A percentile compares a stretch with the other conserved stretches of the same genome.
These are phyloP conservation scores for Quercus mongolica DNA, from an alignment of 306 rosid species.

Conservation along the genomic window DNA sequence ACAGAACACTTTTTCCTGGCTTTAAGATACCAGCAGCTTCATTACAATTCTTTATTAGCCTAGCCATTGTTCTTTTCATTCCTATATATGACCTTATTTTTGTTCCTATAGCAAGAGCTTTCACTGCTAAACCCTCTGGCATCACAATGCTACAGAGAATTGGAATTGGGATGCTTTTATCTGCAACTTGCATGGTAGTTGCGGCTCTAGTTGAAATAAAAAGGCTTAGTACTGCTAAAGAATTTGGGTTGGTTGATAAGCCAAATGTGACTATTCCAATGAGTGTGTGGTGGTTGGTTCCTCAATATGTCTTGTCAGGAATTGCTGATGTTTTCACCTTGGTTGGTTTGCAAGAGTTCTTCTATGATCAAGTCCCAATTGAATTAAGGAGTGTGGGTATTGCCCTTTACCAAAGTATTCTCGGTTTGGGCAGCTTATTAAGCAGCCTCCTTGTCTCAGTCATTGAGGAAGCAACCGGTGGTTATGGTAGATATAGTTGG, in stretches of 20 bases:
- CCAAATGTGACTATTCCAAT: slow-evolving; percentile 56
- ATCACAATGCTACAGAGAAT: slow-evolving; percentile 70
- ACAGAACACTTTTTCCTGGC: slow-evolving; percentile 43
- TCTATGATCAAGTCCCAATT: slow-evolving; percentile 68
- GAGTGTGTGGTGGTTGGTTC: slow-evolving; percentile 77
- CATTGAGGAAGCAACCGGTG: slow-evolving; percentile 31
- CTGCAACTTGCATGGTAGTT: slow-evolving; percentile 29
- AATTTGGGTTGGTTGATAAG: slow-evolving; percentile 46
- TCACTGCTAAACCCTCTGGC: slow-evolving; percentile 56
- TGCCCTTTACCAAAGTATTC: slow-evolving; percentile 55
- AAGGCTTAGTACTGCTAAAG: slow-evolving; percentile 54
- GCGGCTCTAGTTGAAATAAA: slow-evolving; percentile 59
- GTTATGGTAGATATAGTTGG: slow-evolving; percentile 46
- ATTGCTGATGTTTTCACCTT: slow-evolving; percentile 51
- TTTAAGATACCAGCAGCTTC: slow-evolving; percentile 57
- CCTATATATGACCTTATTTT: slow-evolving; percentile 59
- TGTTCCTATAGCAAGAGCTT: slow-evolving; percentile 48
- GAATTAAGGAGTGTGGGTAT: slow-evolving; percentile 69
- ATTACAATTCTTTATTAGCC: slow-evolving; percentile 36
- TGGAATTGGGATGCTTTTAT: slow-evolving; percentile 57
- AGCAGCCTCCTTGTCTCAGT: slow-evolving; percentile 57
- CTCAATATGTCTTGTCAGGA: slow-evolving; percentile 59
- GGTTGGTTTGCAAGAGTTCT: slow-evolving; percentile 80
- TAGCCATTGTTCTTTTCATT: slow-evolving; percentile 30
- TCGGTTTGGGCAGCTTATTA: slow-evolving; percentile 62